Base-by-base conservation (phyloP, 164 flowering plant species). In the Piper betle region DNA sequence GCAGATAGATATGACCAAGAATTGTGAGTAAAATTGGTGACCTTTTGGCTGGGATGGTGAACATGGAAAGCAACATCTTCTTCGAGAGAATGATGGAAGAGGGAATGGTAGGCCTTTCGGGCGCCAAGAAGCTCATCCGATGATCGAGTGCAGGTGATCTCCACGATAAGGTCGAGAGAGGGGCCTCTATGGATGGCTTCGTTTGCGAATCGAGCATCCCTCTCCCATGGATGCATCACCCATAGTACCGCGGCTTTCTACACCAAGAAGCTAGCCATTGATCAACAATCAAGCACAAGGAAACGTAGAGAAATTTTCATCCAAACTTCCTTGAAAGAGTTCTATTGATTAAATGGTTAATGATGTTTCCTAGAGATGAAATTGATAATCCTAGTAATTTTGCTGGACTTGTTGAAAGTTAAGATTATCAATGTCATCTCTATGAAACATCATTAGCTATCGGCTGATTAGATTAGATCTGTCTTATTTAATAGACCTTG, bases 51-150 rank as follows among this genome's bases (percentile, higher is more conserved):
- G 17, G 15, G 2, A 61, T 71, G 76, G 16, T 69, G 54, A 61
- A 81, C 37, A 42, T 74, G 72, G 64, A 53, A 64, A 42, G 91
- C 93, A 4, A 88, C 76, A 17, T 85, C 95, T 79, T 92, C 98
- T 60, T 92, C 96, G 4, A 92, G 73, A 39, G 96, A 87, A 65
- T 69, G 90, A 39, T 88, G 81, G 50, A 77, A 88, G 68, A 85
- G 82, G 55, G 96, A 82, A 62, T 88, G 98, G 71, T 91, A 91
- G 18, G 98, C 98, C 66, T 66, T 78, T 68, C 93, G 76, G 1
- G 90, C 90, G 17, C 92, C 90, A 60, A 87, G 66, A 3, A 87
- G 77, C 73, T 91, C 86, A 3, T 88, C 87, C 0, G 95, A 73
- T 3, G 96, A 79, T 70, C 96, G 71, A 37, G 93, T 84, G 57